Percentiles rank a stretch among this genome's conserved stretches.
Conservation (phyloP, 257 asterid genomes). For the Nicotiana sylvestris region DNA sequence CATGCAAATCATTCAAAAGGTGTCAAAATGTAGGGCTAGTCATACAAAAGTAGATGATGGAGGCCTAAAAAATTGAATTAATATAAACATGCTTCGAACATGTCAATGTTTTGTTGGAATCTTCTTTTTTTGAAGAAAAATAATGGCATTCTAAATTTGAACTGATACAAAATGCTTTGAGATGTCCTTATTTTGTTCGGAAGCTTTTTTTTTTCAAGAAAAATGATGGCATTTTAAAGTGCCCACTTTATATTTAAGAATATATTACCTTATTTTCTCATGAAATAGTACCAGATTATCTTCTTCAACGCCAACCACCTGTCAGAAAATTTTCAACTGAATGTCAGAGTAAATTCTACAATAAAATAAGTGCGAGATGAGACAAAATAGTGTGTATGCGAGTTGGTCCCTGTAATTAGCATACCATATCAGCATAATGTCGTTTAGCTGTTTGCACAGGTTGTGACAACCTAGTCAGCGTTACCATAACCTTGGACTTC, state of each 20-base stretch:
- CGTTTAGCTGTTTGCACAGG: conserved; percentile 46
- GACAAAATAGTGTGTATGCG: not conserved
- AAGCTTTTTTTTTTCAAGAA: not conserved
- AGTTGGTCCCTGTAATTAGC: conserved; percentile 7
- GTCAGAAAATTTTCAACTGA: conserved; percentile 21
- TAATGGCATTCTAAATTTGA: not conserved
- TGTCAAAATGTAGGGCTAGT: not conserved
- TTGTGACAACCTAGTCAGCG: conserved; percentile 74
- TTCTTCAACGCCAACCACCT: conserved; percentile 79
- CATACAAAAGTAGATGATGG: not conserved
- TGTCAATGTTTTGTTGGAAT: not conserved
- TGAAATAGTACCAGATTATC: conserved; percentile 65
- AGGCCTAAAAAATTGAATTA: not conserved
- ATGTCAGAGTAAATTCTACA: not conserved
- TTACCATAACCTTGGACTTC: conserved; percentile 61
- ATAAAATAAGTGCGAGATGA: not conserved
- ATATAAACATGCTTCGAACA: not conserved
- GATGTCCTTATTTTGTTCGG: not conserved
- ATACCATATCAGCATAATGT: conserved; percentile 91
- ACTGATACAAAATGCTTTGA: not conserved
- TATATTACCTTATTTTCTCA: conserved; percentile 77
- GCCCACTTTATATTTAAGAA: not conserved
- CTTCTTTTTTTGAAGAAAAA: not conserved
- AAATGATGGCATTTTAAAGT: not conserved
- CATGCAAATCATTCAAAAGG: not conserved